phyloP scores from a whole-genome alignment of 2,329 filamentous ascomycete genomes.

The Lasiodiplodia gonubiensis region DNA sequence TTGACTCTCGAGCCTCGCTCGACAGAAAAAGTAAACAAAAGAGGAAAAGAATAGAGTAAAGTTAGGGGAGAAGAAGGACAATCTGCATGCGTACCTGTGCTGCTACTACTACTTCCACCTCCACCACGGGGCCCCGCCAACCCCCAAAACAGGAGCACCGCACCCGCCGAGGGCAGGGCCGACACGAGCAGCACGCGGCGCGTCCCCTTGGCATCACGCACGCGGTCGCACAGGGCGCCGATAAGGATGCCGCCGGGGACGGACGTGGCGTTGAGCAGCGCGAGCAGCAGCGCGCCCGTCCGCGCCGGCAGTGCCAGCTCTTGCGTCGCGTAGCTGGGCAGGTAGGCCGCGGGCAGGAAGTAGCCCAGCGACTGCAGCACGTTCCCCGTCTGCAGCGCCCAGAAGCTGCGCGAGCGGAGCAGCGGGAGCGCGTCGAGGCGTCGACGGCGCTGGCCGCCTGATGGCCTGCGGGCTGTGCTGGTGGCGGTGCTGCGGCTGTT shows the following conservation, averaged over 20 bases:
- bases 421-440: neutral
- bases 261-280: constrained; percentile 47
- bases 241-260: constrained; percentile 47
- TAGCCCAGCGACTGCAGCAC: constrained; percentile 51
- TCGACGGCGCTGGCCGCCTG: neutral
- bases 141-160: constrained; percentile 39
- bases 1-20: neutral
- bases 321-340: constrained; percentile 48
- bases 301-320: constrained; percentile 40
- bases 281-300: constrained; percentile 46
- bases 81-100: neutral
- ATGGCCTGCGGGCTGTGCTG: constrained; percentile 31
- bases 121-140: constrained; percentile 2
- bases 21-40: neutral
- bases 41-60: neutral
- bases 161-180: constrained; percentile 41
- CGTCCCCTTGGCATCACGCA: constrained; percentile 39
- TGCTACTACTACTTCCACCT: neutral
- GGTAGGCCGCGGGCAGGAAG: constrained; percentile 52
- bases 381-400: constrained; percentile 48
- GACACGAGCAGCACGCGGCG: constrained; percentile 46
- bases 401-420: constrained; percentile 9
- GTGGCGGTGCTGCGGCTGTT: constrained; percentile 35
- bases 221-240: constrained; percentile 47
- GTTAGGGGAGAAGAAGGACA: neutral